These are phyloP conservation scores for Acer campestre DNA, from an alignment of 345 rosid genomes.

Conservation along the genomic window DNA sequence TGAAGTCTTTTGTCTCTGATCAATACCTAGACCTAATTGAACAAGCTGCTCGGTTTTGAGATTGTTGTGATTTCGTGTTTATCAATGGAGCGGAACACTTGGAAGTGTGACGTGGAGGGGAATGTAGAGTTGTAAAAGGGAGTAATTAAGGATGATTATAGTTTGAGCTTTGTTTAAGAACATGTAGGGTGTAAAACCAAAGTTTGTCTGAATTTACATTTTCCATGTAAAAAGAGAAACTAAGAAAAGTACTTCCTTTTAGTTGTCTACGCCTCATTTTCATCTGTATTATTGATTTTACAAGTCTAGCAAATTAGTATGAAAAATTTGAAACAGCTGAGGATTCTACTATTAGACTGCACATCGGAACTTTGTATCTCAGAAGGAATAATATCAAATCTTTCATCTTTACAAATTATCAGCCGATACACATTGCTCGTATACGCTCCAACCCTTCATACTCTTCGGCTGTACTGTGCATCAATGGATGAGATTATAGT, in stretches of 20 bases:
- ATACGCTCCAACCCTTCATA: no score
- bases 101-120: not conserved
- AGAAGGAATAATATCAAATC: no score
- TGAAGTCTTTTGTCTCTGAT: conserved; percentile 80
- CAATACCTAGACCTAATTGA: conserved; percentile 63
- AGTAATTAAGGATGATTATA: not conserved
- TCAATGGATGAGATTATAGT: no score
- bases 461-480: no score
- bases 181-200: not conserved
- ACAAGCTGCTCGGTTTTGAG: conserved; percentile 54
- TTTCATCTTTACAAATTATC: no score
- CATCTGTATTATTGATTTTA: no score
- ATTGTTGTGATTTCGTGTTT: not conserved
- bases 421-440: no score
- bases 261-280: not conserved
- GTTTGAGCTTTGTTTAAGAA: not conserved
- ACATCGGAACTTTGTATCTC: no score
- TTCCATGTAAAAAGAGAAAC: not conserved
- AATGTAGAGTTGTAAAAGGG: not conserved
- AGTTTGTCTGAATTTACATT: not conserved
- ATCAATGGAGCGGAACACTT: not conserved
- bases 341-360: no score
- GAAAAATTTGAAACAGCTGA: no score
- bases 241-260: not conserved
- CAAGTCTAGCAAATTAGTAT: no score